Conservation (phyloP, 169 alveolate species). For the Neospora caninum region DNA sequence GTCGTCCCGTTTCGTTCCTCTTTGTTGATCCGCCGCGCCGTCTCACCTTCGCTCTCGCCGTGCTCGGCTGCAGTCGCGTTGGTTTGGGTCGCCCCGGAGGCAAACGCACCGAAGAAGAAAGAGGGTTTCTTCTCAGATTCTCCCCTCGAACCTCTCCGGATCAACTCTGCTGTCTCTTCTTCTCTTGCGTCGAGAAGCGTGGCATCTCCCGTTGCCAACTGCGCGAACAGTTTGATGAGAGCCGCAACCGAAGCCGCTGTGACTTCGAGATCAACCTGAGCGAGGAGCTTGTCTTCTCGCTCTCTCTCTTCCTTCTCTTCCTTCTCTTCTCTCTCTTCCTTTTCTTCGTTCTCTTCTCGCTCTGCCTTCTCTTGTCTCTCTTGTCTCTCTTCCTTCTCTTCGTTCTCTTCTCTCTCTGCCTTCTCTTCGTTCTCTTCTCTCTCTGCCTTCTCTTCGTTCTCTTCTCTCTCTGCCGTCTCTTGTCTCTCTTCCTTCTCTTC, state of each 20-base stretch:
- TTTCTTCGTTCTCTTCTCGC: neutral
- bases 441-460: too few species aligned
- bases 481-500: too few species aligned
- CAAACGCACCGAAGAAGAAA: neutral
- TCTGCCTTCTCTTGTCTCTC: neutral
- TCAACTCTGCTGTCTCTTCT: too few species aligned
- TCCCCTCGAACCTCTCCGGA: too few species aligned
- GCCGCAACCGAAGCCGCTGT: neutral
- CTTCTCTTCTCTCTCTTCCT: neutral
- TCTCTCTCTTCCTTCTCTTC: neutral
- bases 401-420: neutral
- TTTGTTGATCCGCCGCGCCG: too few species aligned
- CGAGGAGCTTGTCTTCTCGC: neutral
- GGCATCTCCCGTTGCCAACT: neutral
- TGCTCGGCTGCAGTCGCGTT: too few species aligned
- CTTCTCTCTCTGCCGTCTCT: too few species aligned
- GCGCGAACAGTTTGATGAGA: neutral
- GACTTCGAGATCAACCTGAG: neutral
- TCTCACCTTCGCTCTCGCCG: too few species aligned
- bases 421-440: neutral
- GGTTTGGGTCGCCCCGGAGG: too few species aligned
- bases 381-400: neutral
- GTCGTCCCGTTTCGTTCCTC: too few species aligned
- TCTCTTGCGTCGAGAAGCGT: too few species aligned
- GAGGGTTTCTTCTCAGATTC: too few species aligned